A percentile compares a stretch with the other conserved stretches of the same genome.
These are phyloP conservation scores for Dalbergia cochinchinensis DNA, from an alignment of 306 rosid genomes.

Conservation along the genomic window DNA sequence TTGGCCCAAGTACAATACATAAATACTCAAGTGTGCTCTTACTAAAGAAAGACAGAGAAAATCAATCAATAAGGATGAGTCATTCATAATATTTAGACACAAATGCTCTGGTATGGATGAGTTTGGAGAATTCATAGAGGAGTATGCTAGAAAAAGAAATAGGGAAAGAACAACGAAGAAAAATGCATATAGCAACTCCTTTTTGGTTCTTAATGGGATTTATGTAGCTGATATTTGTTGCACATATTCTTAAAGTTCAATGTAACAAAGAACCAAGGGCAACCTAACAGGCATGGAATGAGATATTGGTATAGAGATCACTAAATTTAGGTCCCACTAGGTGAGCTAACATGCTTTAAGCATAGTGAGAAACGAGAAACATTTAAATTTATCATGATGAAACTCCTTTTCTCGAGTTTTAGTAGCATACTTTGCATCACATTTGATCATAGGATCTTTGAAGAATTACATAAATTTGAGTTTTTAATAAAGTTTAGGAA, in stretches of 20 bases:
- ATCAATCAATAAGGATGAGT: not conserved
- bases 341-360: slow-evolving; percentile 9
- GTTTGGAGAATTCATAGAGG: slow-evolving; percentile 16
- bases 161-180: not conserved
- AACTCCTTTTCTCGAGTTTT: not conserved
- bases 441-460: not conserved
- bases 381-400: not conserved
- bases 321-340: slow-evolving; percentile 8
- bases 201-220: slow-evolving; percentile 5
- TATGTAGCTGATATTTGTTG: slow-evolving; percentile 20
- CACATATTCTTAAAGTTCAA: not conserved
- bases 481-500: slow-evolving; percentile 6
- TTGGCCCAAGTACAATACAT: not conserved
- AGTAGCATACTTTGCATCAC: slow-evolving; percentile 23
- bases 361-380: not conserved
- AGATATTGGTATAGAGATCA: slow-evolving; percentile 3
- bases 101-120: not conserved
- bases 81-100: slow-evolving; percentile 17
- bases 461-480: not conserved
- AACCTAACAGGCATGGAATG: slow-evolving; percentile 3
- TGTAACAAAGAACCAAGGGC: not conserved
- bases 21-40: not conserved
- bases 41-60: slow-evolving; percentile 10
- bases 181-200: not conserved
- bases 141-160: slow-evolving; percentile 12